Evolutionary conservation across 305 asterid genomes (phyloP), one percentile per base, ranked within the genome.

Genomic region (Fraxinus ornus): DNA sequence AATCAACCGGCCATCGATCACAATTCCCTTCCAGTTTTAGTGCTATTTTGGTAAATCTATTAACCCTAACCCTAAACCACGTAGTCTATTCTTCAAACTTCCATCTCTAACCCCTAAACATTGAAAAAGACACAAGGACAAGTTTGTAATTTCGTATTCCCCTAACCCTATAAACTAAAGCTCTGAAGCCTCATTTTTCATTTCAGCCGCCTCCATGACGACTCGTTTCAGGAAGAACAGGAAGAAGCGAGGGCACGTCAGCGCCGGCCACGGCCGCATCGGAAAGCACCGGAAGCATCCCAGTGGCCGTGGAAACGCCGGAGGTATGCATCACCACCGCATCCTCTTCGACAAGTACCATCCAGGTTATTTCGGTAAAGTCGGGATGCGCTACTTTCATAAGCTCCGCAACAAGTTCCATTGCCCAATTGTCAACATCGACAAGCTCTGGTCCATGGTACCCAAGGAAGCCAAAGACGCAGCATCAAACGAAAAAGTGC

Each of bases 221-320:
- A 84, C 87, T 70, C 79, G 87, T 36, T 57, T 84, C 32, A 82
- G 37, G 81, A 84, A 84, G 24, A 84, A 80, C 80, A 33, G 87
- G 82, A 84, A 84, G 82, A 84, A 84, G 82, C 79, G 87, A 19
- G 87, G 87, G 57, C 87, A 84, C 79, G 87, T 84, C 10, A 84
- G 86, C 81, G 84, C 84, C 68, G 86, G 83, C 3, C 83, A 79
- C 21, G 82, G 82, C 24, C 77, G 82, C 15, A 79, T 79, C 47
- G 82, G 82, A 3, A 81, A 81, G 19, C 84, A 75, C 79, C 68
- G 84, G 75, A 81, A 81, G 76, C 84, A 81, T 24, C 84, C 80
- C 47, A 79, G 84, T 2, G 84, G 84, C 3, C 77, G 84, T 15
- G 84, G 84, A 41, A 82, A 82, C 57, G 84, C 84, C 57, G 84